These are phyloP conservation scores for Suillus plorans DNA, from an alignment of 768 basidiomycete species.

Conservation along the genomic window DNA sequence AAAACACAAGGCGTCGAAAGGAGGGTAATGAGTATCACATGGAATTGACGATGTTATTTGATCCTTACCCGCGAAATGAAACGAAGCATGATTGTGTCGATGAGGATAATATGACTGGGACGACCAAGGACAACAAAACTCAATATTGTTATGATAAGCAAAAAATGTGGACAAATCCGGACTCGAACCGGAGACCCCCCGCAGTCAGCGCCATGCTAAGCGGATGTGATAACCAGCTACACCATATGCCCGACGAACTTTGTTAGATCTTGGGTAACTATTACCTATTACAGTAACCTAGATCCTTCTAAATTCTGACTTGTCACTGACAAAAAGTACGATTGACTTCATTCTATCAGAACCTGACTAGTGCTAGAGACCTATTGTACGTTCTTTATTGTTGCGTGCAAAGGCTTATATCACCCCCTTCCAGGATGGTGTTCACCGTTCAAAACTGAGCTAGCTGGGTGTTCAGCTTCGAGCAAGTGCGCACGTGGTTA, in stretches of 20 bases:
- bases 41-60: constrained; percentile 32
- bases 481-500: neutral
- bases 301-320: neutral
- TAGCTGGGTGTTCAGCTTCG: neutral
- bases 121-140: neutral
- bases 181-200: constrained; percentile 42
- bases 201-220: constrained; percentile 35
- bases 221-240: constrained; percentile 43
- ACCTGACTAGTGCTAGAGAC: neutral
- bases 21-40: constrained; percentile 62
- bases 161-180: constrained; percentile 39
- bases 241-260: constrained; percentile 32
- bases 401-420: neutral
- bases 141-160: neutral
- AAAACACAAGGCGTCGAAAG: constrained; percentile 68
- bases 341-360: neutral
- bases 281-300: neutral
- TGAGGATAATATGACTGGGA: neutral
- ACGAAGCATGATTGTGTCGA: neutral
- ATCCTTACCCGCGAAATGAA: neutral
- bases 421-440: neutral
- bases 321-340: neutral
- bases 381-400: neutral
- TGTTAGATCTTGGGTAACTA: accelerated
- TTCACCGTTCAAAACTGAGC: neutral